Base-by-base conservation (phyloP, 208 protist genomes). In the Leishmania turanica region DNA sequence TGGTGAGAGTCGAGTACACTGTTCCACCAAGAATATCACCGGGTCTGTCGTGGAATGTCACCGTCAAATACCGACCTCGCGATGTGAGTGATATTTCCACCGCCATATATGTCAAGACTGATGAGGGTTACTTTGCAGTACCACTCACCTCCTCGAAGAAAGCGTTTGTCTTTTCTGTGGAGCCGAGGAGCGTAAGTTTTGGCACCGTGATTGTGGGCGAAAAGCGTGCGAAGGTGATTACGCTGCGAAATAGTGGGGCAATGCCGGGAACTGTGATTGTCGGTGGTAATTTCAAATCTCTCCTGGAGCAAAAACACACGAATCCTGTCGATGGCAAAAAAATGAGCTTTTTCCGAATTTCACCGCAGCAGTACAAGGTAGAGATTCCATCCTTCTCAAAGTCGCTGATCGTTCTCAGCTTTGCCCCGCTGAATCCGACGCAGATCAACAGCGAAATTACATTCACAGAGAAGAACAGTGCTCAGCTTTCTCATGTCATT, bases 11-110 rank as follows among this genome's bases (percentile, higher is more conserved):
- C 15, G 69, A 88, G 6, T 97, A 97, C 78, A 70, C 40, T 40
- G 85, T 85, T n/a, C 95, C 95, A 17, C 87, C 93, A 34, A 88
- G 83, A 31, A 93, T 98, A 73, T 92, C 94, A 0, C 89, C 96
- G 31, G 96, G 95, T 9, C 84, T 96, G 53, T 92, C 89, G 42
- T 96, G 92, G 87, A 85, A 83, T 54, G 74, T 98, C 15, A 86
- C 53, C 0, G 75, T 97, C 19, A 87, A 79, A 49, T 98, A 97
- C 82, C 82, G 77, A 13, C 95, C 96, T 45, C 81, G 88, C 58
- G 56, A 89, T 31, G 80, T 92, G 49, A 77, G 86, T 37, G 90
- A 96, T 90, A 90, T 98, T 31, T 81, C 85, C 19, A 90, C 88
- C 2, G 83, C 89, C 49, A 65, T 98, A 8, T 84, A 76, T 47